Percentiles rank a stretch among this genome's conserved stretches.
phyloP scores from a whole-genome alignment of 345 rosid genomes.

The Camelina laxa region DNA sequence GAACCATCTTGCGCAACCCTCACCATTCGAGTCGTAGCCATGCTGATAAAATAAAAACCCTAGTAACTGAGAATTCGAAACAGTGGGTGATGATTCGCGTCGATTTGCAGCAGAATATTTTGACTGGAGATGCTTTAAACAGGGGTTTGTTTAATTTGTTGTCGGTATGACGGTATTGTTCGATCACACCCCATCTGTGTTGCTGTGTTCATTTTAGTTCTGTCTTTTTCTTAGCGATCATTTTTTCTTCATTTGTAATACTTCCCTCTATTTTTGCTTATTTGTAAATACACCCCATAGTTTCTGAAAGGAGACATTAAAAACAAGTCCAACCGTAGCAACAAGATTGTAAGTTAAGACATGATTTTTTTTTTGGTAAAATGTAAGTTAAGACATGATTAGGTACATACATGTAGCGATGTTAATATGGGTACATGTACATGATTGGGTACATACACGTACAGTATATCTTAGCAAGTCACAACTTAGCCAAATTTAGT shows the following conservation, averaged over 20 bases:
- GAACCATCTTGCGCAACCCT: constrained; percentile 80
- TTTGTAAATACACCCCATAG: too few relatives aligned
- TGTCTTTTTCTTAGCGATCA: neutral
- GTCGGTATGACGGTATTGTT: neutral
- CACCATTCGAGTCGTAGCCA: constrained; percentile 58
- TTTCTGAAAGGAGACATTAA: too few relatives aligned
- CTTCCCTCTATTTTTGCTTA: neutral
- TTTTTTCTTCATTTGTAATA: neutral
- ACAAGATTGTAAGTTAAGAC: too few relatives aligned
- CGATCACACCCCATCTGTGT: neutral
- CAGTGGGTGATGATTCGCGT: neutral
- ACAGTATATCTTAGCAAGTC: too few relatives aligned
- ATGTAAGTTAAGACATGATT: too few relatives aligned
- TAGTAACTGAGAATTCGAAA: neutral
- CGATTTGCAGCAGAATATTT: neutral
- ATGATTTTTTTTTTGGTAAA: too few relatives aligned
- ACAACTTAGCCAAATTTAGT: too few relatives aligned
- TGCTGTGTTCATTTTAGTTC: neutral
- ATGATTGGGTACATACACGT: too few relatives aligned
- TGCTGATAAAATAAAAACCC: neutral
- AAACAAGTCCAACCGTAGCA: too few relatives aligned
- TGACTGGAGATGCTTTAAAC: neutral
- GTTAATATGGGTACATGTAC: too few relatives aligned
- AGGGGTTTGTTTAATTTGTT: neutral
- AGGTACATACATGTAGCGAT: too few relatives aligned